Percentiles rank a stretch among this genome's conserved stretches.
phyloP scores from a whole-genome alignment of 257 asterid species.

The Scutellaria minor region DNA sequence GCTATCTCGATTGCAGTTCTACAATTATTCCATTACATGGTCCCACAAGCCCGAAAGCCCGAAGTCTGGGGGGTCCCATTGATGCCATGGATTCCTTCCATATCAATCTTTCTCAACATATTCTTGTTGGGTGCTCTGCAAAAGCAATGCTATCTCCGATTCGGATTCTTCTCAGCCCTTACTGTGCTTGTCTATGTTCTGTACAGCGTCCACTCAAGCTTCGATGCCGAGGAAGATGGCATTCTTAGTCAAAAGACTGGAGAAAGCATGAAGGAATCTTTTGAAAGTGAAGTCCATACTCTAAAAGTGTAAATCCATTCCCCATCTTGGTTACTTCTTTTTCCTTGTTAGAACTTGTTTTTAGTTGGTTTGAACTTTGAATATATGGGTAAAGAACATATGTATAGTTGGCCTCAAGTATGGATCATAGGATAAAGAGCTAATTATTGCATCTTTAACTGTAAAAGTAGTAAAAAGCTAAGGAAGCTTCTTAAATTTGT shows the following conservation, averaged over 20 bases:
- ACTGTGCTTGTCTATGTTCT: slow-evolving; percentile 63
- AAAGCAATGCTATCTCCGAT: slow-evolving; percentile 65
- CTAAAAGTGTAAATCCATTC: slow-evolving; percentile 44
- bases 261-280: slow-evolving; percentile 56
- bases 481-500: slow-evolving; percentile 20
- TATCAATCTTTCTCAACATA: slow-evolving; percentile 82
- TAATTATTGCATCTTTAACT: slow-evolving; percentile 31
- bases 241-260: slow-evolving; percentile 54
- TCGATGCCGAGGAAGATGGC: slow-evolving; percentile 83
- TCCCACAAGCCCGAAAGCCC: slow-evolving; percentile 77
- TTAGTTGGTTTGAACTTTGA: slow-evolving; percentile 33
- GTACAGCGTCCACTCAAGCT: slow-evolving; percentile 92
- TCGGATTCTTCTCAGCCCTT: slow-evolving; percentile 78
- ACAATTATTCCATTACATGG: slow-evolving; percentile 64
- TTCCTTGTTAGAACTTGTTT: slow-evolving; percentile 26
- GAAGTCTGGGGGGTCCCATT: slow-evolving; percentile 95
- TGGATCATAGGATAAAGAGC: slow-evolving; percentile 5
- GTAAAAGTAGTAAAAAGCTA: slow-evolving; percentile 17
- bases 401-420: slow-evolving; percentile 42
- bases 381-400: slow-evolving; percentile 26
- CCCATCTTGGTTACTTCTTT: background rate
- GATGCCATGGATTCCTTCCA: slow-evolving; percentile 97
- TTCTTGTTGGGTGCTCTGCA: slow-evolving; percentile 81
- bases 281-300: slow-evolving; percentile 53
- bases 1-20: slow-evolving; percentile 56